Conservation (phyloP, 2,329 filamentous ascomycete species). For the Ophiocordyceps camponoti-floridani region DNA sequence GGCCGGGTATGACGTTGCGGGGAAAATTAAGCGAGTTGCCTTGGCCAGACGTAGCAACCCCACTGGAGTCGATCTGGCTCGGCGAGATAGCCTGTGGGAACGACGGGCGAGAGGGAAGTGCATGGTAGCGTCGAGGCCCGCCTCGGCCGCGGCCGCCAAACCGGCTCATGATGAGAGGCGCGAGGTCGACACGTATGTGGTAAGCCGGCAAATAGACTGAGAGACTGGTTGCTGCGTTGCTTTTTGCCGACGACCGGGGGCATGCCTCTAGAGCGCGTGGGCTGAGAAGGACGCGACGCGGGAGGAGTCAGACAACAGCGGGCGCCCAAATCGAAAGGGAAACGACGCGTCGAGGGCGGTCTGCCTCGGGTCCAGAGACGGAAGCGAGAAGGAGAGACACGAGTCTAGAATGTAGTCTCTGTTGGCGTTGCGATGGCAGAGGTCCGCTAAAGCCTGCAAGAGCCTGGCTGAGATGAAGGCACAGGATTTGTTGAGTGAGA, state of each 20-base stretch:
- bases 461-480: background rate
- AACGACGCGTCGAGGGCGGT: background rate
- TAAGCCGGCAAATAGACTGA: background rate
- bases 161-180: background rate
- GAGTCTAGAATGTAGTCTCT: too few relatives aligned
- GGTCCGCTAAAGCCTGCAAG: background rate
- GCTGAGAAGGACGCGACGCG: background rate
- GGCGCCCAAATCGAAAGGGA: background rate
- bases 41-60: background rate
- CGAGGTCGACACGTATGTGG: background rate
- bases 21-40: background rate
- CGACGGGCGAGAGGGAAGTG: background rate
- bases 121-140: background rate
- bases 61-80: background rate
- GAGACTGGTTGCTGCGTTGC: background rate
- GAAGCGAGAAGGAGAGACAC: background rate
- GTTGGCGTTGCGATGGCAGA: too few relatives aligned
- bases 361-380: too few relatives aligned
- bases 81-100: background rate
- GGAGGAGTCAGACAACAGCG: background rate
- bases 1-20: conserved; percentile 14
- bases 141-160: background rate
- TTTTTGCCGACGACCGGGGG: background rate
- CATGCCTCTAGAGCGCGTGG: background rate
- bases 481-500: background rate